phyloP scores from a whole-genome alignment of 2,329 filamentous ascomycete species.

The Sporothrix pseudoabietina region DNA sequence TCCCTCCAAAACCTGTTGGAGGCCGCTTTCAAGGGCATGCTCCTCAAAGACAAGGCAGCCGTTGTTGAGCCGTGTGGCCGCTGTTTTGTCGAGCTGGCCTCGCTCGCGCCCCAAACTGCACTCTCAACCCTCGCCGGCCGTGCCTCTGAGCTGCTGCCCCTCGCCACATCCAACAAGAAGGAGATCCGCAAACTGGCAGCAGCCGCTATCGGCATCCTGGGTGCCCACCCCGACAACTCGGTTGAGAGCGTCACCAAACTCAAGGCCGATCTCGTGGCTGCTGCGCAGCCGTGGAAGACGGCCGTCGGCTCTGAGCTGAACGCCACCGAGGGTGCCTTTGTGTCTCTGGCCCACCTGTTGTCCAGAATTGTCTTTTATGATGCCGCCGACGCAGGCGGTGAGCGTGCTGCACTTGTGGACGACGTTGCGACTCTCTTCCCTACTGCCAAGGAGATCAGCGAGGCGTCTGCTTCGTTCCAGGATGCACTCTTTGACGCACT shows the following conservation, averaged over 20 bases:
- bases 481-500: conserved; percentile 51
- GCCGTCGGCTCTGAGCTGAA: conserved; percentile 49
- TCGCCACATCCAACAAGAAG: conserved; percentile 71
- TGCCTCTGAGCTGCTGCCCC: conserved; percentile 56
- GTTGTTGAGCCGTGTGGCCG: conserved; percentile 53
- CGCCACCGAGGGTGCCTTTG: conserved; percentile 51
- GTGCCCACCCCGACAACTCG: conserved; percentile 61
- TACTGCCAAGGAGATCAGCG: conserved; percentile 32
- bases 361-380: conserved; percentile 51
- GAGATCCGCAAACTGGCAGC: conserved; percentile 67
- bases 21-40: conserved; percentile 60
- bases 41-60: conserved; percentile 45
- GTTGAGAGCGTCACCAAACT: conserved; percentile 47
- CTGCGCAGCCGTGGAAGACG: conserved; percentile 55
- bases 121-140: conserved; percentile 54
- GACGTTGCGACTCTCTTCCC: conserved; percentile 30
- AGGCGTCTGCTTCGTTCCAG: conserved; percentile 43
- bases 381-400: background rate
- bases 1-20: conserved; percentile 52
- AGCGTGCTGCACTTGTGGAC: background rate
- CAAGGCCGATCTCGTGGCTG: conserved; percentile 50
- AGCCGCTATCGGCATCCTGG: conserved; percentile 73
- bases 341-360: conserved; percentile 50
- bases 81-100: conserved; percentile 57
- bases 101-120: conserved; percentile 41